These are phyloP conservation scores for Fraxinus nigra DNA, from an alignment of 305 asterid genomes.

Conservation along the genomic window DNA sequence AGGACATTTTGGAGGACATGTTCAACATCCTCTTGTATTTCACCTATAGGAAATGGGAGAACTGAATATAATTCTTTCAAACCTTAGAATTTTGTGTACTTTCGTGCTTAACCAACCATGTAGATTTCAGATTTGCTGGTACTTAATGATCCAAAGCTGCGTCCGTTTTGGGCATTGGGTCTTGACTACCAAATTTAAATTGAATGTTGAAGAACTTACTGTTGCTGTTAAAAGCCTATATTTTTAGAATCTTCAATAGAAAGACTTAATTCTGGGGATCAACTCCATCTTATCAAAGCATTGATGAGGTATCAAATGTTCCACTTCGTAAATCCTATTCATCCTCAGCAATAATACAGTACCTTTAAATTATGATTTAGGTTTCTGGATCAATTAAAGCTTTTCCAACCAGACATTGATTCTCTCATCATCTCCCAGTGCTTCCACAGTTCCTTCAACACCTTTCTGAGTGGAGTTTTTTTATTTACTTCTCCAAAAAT, in stretches of 20 bases:
- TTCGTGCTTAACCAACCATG: background rate
- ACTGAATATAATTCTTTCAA: background rate
- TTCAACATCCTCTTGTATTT: background rate
- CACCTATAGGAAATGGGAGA: background rate
- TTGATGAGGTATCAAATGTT: background rate
- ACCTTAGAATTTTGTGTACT: background rate
- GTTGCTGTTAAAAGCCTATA: background rate
- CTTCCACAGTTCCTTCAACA: background rate
- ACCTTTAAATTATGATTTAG: background rate
- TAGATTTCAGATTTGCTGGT: background rate
- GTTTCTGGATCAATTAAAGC: background rate
- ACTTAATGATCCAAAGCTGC: background rate
- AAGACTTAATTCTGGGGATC: background rate
- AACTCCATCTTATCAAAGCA: background rate
- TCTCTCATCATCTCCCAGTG: background rate
- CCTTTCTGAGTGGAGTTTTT: background rate
- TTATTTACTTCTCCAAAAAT: background rate
- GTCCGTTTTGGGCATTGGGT: background rate
- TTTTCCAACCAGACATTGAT: background rate
- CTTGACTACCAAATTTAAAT: background rate
- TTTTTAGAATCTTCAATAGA: background rate
- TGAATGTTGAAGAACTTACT: background rate
- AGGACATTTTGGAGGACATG: background rate
- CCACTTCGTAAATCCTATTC: background rate
- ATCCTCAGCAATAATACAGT: background rate